Percentiles rank a stretch among this genome's conserved stretches.
phyloP scores from a whole-genome alignment of 2,329 filamentous ascomycete genomes.

The Beauveria medogensis region DNA sequence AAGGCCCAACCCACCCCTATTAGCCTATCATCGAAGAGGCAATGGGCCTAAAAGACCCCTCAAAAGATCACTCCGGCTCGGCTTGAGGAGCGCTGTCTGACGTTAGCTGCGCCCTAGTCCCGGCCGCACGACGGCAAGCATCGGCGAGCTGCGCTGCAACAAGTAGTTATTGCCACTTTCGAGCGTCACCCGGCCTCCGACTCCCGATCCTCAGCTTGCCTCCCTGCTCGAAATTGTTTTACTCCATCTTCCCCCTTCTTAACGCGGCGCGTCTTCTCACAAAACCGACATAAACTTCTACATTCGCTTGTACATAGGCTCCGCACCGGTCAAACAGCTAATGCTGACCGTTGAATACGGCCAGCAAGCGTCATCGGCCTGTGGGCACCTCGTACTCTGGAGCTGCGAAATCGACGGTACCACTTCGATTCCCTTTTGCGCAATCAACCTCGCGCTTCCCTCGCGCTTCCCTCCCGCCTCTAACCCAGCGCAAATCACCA shows the following conservation, averaged over 20 bases:
- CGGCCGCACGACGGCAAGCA: background rate
- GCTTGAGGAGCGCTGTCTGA: background rate
- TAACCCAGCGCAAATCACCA: background rate
- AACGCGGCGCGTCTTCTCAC: background rate
- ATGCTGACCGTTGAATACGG: background rate
- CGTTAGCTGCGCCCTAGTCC: background rate
- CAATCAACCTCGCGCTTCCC: background rate
- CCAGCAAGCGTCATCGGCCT: background rate
- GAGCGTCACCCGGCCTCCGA: constrained; percentile 3
- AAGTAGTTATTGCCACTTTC: background rate
- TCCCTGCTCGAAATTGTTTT: background rate
- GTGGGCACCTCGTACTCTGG: background rate
- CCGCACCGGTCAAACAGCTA: background rate
- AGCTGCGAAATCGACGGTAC: background rate
- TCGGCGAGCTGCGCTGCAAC: background rate
- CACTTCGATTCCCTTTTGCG: background rate
- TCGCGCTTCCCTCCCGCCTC: background rate
- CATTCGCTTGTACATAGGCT: background rate
- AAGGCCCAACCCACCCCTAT: background rate
- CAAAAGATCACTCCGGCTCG: constrained; percentile 1
- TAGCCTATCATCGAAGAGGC: background rate
- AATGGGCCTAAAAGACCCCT: constrained; percentile 4
- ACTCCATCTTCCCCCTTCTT: background rate
- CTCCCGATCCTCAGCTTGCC: constrained; percentile 6
- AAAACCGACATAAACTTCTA: background rate